Evolutionary conservation across 805 yeast species (phyloP).

Genomic region (Candida sonorensis): DNA sequence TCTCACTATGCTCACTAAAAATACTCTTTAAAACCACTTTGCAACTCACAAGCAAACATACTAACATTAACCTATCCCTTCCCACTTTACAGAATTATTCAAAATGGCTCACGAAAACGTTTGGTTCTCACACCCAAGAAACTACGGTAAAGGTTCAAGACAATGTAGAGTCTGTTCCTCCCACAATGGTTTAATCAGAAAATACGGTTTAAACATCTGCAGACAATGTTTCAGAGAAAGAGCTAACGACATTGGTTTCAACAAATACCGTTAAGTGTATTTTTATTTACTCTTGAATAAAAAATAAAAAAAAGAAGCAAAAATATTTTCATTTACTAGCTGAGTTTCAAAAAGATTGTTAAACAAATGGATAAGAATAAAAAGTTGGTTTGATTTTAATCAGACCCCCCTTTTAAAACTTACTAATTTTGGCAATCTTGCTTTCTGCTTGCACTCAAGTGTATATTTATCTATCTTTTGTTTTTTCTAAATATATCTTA

Average conservation of each 20-base stretch:
- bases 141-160: slow-evolving; percentile 99
- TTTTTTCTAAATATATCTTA: too few species aligned
- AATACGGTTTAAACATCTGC: slow-evolving; percentile 98
- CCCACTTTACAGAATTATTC: slow-evolving; percentile 26
- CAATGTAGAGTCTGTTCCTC: slow-evolving; percentile 99
- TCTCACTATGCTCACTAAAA: too few species aligned
- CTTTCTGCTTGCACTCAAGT: too few species aligned
- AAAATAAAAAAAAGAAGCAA: too few species aligned
- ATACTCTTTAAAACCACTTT: not conserved
- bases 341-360: too few species aligned
- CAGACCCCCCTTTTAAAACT: too few species aligned
- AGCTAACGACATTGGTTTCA: slow-evolving; percentile 98
- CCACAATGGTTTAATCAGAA: slow-evolving; percentile 99
- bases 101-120: slow-evolving; percentile 99
- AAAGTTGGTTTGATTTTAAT: too few species aligned
- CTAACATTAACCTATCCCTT: slow-evolving; percentile 11
- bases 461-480: too few species aligned
- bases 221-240: slow-evolving; percentile 99
- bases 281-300: slow-evolving; percentile 4
- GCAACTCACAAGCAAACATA: slow-evolving; percentile 3
- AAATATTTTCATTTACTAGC: too few species aligned
- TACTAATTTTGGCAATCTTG: too few species aligned
- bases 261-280: slow-evolving; percentile 84
- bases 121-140: slow-evolving; percentile 99
- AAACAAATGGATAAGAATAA: too few species aligned